These are phyloP conservation scores for Penicillium sclerotiorum DNA, from an alignment of 2,329 filamentous ascomycete species.

Conservation along the genomic window DNA sequence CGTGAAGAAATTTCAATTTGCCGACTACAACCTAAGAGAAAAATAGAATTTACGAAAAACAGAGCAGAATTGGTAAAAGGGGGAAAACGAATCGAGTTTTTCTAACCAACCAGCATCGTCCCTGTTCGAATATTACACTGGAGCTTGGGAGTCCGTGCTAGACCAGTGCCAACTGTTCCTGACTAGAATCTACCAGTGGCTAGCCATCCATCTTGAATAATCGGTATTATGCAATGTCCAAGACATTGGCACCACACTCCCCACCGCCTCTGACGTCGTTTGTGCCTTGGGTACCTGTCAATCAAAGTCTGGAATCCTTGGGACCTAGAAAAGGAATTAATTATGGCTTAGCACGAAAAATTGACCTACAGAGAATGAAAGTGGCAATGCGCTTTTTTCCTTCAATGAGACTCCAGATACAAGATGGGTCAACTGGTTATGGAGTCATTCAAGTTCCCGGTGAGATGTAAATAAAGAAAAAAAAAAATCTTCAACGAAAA, in stretches of 20 bases:
- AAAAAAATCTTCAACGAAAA: too few species aligned
- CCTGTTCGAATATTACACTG: neutral
- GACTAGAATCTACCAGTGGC: neutral
- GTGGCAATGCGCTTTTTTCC: constrained; percentile 2
- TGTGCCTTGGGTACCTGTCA: constrained; percentile 21
- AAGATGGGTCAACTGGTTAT: too few species aligned
- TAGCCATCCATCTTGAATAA: neutral
- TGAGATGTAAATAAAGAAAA: too few species aligned
- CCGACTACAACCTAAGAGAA: too few species aligned
- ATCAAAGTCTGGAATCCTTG: constrained; percentile 20
- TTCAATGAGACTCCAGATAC: too few species aligned
- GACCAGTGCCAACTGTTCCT: neutral
- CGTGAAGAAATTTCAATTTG: neutral
- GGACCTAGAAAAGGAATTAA: neutral
- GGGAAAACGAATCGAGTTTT: too few species aligned
- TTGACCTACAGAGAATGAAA: neutral
- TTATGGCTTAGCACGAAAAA: too few species aligned
- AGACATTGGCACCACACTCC: neutral
- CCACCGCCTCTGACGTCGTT: constrained; percentile 24
- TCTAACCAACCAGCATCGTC: neutral
- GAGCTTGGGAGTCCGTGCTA: neutral
- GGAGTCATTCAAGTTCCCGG: too few species aligned
- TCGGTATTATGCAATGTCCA: neutral
- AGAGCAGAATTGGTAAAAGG: constrained; percentile 8
- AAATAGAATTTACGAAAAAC: neutral